phyloP scores from a whole-genome alignment of 371 early-diverging fungal species.

The Mortierella sp. region DNA sequence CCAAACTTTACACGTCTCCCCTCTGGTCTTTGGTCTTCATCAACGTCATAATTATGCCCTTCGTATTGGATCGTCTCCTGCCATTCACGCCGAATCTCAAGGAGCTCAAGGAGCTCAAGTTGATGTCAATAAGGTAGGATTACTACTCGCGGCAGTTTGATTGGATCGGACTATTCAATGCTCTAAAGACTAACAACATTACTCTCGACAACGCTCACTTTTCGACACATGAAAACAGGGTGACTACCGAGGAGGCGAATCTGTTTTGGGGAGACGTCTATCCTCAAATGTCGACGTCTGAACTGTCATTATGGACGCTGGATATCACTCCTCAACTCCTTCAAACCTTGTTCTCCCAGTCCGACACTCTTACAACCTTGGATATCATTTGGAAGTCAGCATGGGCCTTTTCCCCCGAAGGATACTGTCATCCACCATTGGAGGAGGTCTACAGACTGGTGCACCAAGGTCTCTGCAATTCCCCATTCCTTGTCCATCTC shows the following conservation, averaged over 20 bases:
- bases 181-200: background rate
- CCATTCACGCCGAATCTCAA: background rate
- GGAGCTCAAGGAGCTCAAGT: conserved; percentile 3
- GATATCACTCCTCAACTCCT: background rate
- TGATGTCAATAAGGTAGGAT: background rate
- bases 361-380: too few species aligned
- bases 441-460: too few species aligned
- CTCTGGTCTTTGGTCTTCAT: too few species aligned
- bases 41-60: background rate
- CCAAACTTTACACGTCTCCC: too few species aligned
- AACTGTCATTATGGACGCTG: background rate
- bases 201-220: background rate
- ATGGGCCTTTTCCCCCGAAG: too few species aligned
- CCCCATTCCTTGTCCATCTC: background rate
- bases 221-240: background rate
- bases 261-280: background rate
- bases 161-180: background rate
- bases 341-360: background rate
- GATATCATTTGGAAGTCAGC: too few species aligned
- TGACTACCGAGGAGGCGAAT: background rate
- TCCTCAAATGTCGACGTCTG: background rate
- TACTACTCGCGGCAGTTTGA: background rate
- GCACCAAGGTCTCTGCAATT: too few species aligned
- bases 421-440: too few species aligned
- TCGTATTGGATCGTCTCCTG: background rate